These are phyloP conservation scores for Candida pseudoglaebosa DNA, from an alignment of 805 yeast genomes.

Conservation along the genomic window DNA sequence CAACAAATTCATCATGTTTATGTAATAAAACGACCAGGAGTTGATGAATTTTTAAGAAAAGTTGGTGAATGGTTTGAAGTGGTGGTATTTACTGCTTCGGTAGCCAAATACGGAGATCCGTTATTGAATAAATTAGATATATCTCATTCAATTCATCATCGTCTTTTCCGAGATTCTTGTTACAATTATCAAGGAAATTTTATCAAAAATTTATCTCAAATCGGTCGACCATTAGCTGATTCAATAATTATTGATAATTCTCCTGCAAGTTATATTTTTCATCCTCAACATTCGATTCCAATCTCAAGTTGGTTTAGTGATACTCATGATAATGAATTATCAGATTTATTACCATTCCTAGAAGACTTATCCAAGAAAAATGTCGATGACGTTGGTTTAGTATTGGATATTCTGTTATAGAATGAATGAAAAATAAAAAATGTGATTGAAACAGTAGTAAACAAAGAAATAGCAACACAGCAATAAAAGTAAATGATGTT, in stretches of 20 bases:
- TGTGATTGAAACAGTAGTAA: too few species aligned
- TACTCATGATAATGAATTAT: conserved; percentile 91
- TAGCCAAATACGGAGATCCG: conserved; percentile 94
- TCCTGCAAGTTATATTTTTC: conserved; percentile 96
- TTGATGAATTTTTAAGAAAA: conserved; percentile 80
- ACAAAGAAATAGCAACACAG: too few species aligned
- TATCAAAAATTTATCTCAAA: conserved; percentile 87
- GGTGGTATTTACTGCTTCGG: conserved; percentile 96
- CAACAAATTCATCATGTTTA: conserved; percentile 89
- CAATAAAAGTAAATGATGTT: too few species aligned
- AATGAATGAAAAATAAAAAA: too few species aligned
- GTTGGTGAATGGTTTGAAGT: conserved; percentile 90
- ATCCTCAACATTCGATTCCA: conserved; percentile 97
- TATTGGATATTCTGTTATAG: conserved; percentile 77
- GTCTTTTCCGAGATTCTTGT: conserved; percentile 92
- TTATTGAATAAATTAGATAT: conserved; percentile 81
- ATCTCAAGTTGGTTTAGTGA: conserved; percentile 98
- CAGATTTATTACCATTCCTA: conserved; percentile 86
- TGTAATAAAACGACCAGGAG: conserved; percentile 97
- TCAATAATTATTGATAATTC: conserved; percentile 92
- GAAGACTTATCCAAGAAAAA: conserved; percentile 71
- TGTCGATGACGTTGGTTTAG: conserved; percentile 82
- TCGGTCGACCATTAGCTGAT: conserved; percentile 87
- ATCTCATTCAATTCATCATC: conserved; percentile 74
- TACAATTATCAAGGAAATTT: conserved; percentile 91